Conservation (phyloP, 1,284 basidiomycete genomes). For the Bondarzewia mesenterica region DNA sequence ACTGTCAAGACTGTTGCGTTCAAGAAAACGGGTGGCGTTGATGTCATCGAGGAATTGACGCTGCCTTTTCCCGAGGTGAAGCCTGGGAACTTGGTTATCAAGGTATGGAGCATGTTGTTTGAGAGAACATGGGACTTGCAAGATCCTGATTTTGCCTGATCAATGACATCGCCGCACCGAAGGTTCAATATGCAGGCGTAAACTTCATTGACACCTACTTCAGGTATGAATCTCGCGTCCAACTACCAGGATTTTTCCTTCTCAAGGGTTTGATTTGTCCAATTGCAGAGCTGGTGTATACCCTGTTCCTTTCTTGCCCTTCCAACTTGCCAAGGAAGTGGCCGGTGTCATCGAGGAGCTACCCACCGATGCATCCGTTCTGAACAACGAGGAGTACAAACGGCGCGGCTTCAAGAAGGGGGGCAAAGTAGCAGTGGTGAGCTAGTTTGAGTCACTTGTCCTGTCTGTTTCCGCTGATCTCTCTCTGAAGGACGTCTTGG, state of each 20-base stretch:
- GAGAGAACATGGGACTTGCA: not conserved
- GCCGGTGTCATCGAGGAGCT: slow-evolving; percentile 49
- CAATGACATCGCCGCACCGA: not conserved
- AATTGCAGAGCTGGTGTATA: slow-evolving; percentile 26
- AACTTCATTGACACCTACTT: slow-evolving; percentile 87
- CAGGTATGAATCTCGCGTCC: slow-evolving; percentile 29
- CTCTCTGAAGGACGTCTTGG: slow-evolving; percentile 22
- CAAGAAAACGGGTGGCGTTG: slow-evolving; percentile 61
- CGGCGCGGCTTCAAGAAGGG: slow-evolving; percentile 33
- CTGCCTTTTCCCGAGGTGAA: slow-evolving; percentile 56
- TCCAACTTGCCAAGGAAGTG: slow-evolving; percentile 53
- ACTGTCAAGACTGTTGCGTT: slow-evolving; percentile 55
- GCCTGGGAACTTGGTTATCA: slow-evolving; percentile 70
- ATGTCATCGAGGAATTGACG: slow-evolving; percentile 65
- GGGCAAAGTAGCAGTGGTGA: slow-evolving; percentile 34
- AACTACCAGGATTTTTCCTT: not conserved
- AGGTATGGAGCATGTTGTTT: slow-evolving; percentile 38
- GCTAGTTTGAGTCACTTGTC: slow-evolving; percentile 6
- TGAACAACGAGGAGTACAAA: slow-evolving; percentile 28
- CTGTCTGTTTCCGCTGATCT: not conserved
- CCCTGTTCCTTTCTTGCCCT: slow-evolving; percentile 36
- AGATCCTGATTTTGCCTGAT: not conserved
- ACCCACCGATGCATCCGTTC: slow-evolving; percentile 30
- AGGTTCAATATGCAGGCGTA: slow-evolving; percentile 69
- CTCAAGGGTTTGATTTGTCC: not conserved